Evolutionary conservation across 768 basidiomycete genomes (phyloP), one percentile per base, ranked within the genome.

Genomic region (Russula earlei): DNA sequence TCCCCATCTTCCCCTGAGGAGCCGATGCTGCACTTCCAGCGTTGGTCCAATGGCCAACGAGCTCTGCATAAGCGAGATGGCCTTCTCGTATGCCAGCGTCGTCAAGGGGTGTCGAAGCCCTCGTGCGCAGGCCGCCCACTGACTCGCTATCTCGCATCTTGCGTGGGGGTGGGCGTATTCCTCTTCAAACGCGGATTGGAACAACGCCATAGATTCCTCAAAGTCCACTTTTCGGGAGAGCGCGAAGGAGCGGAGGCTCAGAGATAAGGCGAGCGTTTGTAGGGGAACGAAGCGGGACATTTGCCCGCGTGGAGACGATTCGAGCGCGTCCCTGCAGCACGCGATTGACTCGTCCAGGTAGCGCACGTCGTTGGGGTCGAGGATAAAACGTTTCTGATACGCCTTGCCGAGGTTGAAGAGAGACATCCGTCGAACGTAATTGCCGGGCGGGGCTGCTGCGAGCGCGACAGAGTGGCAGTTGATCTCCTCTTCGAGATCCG

Each of bases 401-500:
- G 54, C 41, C 15, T 49, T 49, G 0, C 48, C 33, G 24, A 49
- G 54, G 24, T 41, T 49, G 33, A 37, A 55, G 29, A 55, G 48
- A 0, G 54, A 49, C 33, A 36, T 12, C 0, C 40, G 54, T 15
- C 47, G 47, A 11, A 43, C 25, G 17, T 49, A 49, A 43, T 49
- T 47, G 14, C n/a, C 47, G 0, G 47, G 48, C 7, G 54, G 54
- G 1, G 54, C 42, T 2, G 54, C 54, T 4, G 54, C 41, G 19
- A 55, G 46, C 15, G 54, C 54, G 31, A 49, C 42, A 29, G 38
- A 8, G 7, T 49, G 54, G 1, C 49, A 36, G 4, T 36, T 12
- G 33, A 55, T 55, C 31, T 48, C 48, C 15, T 55, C 48, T 9
- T 55, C 54, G 17, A 55, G 48, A 49, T 55, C 47, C 10, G n/a